These are phyloP conservation scores for Moesziomyces parantarcticus DNA, from an alignment of 1,284 basidiomycete genomes.

Conservation along the genomic window DNA sequence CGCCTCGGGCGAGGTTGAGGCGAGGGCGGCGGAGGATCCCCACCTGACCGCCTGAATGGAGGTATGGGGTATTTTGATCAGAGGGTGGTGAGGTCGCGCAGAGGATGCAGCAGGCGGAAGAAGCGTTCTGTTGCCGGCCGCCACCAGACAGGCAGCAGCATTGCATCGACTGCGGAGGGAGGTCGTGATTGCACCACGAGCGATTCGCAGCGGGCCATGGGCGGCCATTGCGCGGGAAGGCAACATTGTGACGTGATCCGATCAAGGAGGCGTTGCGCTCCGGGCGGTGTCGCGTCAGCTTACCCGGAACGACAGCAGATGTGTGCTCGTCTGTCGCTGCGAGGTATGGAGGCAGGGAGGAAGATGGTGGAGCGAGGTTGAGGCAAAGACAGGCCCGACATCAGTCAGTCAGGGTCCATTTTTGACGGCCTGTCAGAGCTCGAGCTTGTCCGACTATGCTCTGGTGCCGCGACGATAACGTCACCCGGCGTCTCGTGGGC, in stretches of 20 bases:
- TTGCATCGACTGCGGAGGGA: background rate
- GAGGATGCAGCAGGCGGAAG: background rate
- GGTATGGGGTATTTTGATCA: background rate
- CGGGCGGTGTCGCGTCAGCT: background rate
- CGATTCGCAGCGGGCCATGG: background rate
- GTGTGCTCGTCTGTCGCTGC: background rate
- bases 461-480: background rate
- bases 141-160: background rate
- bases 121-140: background rate
- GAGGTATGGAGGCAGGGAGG: background rate
- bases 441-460: no score
- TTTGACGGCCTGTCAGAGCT: no score
- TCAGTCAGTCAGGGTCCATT: background rate
- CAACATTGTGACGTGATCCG: background rate
- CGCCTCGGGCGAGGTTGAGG: slow-evolving; percentile 45
- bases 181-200: no score
- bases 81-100: no score
- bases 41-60: slow-evolving; percentile 4
- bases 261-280: background rate
- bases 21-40: slow-evolving; percentile 36
- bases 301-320: background rate
- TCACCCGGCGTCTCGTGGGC: background rate
- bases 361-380: background rate
- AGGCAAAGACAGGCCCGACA: background rate
- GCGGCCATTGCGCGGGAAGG: background rate